Percentiles rank a stretch among this genome's conserved stretches.
These are phyloP conservation scores for Gnomoniopsis sp. DNA, from an alignment of 2,329 filamentous ascomycete genomes.

Conservation along the genomic window DNA sequence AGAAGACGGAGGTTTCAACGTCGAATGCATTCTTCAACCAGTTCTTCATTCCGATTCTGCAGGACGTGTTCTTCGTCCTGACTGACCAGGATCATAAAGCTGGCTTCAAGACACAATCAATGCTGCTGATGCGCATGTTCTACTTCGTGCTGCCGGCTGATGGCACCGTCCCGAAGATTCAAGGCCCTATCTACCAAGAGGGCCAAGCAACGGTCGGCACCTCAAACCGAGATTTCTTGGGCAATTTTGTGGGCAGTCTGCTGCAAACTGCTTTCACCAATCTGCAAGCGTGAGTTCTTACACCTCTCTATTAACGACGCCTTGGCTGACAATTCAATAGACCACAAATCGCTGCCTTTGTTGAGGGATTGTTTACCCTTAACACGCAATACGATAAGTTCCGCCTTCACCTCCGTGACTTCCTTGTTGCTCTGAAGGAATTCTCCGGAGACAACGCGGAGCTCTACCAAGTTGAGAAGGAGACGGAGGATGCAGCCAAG, in stretches of 20 bases:
- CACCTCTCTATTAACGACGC: background rate
- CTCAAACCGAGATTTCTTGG: conserved; percentile 85
- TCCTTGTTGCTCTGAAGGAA: conserved; percentile 95
- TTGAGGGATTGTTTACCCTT: conserved; percentile 81
- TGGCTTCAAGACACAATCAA: conserved; percentile 96
- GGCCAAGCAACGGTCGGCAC: conserved; percentile 83
- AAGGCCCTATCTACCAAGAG: conserved; percentile 81
- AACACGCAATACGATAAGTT: conserved; percentile 92
- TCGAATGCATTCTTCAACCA: conserved; percentile 96
- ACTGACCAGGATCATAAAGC: conserved; percentile 98
- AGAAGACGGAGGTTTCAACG: conserved; percentile 79
- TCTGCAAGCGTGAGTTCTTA: conserved; percentile 70
- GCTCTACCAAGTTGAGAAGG: conserved; percentile 89
- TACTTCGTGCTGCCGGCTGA: conserved; percentile 81
- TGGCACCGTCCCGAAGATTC: conserved; percentile 73
- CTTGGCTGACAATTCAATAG: conserved; percentile 38
- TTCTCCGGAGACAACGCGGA: conserved; percentile 95
- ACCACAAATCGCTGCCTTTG: conserved; percentile 83
- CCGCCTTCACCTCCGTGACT: conserved; percentile 93
- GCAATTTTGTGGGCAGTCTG: conserved; percentile 79
- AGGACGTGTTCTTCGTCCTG: conserved; percentile 97
- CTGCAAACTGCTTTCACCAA: conserved; percentile 91
- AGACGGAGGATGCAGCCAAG: conserved; percentile 82
- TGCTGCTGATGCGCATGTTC: conserved; percentile 92
- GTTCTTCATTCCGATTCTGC: conserved; percentile 92